These are phyloP conservation scores for Solanum peruvianum DNA, from an alignment of 257 asterid species.

Conservation along the genomic window DNA sequence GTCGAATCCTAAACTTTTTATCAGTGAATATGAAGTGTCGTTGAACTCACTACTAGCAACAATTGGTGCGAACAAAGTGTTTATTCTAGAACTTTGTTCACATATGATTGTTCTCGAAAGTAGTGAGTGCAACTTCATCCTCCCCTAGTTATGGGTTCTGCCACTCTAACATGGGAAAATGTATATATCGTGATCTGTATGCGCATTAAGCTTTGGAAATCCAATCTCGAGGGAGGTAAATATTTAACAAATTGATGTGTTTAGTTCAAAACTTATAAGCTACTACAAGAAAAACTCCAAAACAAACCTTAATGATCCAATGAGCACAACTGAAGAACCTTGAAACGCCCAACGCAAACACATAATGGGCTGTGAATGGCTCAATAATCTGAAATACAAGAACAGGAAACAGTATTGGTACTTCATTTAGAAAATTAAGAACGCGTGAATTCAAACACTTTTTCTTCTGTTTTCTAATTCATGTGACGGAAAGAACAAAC, in stretches of 20 bases:
- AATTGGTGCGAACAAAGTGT: not conserved
- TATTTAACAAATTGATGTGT: not conserved
- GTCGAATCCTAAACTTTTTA: not conserved
- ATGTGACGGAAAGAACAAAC: not conserved
- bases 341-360: constrained; percentile 83
- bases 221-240: not conserved
- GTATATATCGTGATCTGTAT: not conserved
- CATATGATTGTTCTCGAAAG: not conserved
- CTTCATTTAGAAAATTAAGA: not conserved
- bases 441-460: not conserved
- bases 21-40: not conserved
- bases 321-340: constrained; percentile 83
- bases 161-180: not conserved
- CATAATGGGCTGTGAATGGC: constrained; percentile 87
- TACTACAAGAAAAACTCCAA: not conserved
- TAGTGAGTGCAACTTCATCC: not conserved
- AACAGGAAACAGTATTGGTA: not conserved
- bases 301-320: constrained; percentile 79
- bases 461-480: not conserved
- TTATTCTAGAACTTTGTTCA: not conserved
- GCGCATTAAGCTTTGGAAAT: not conserved
- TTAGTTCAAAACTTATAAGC: not conserved
- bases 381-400: constrained; percentile 55
- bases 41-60: not conserved
- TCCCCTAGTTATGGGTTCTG: not conserved